Evolutionary conservation across 805 yeast species (phyloP).

Genomic region (Naumovozyma castellii): DNA sequence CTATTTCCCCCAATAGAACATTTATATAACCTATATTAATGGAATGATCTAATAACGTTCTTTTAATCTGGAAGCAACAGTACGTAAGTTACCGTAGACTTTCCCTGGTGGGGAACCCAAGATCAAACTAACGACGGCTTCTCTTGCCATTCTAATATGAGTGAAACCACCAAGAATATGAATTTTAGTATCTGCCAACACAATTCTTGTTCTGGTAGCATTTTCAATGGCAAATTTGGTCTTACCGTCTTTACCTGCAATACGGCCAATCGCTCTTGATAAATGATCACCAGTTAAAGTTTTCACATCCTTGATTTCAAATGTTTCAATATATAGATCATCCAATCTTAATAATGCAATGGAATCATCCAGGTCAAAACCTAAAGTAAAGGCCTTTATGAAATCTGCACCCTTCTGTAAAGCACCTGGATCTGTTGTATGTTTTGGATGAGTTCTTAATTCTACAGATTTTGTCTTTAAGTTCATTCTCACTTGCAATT

Average conservation of each 20-base stretch:
- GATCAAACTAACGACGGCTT: slow-evolving; percentile 87
- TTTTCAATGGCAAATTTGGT: slow-evolving; percentile 97
- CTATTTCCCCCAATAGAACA: background rate
- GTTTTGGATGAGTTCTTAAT: slow-evolving; percentile 65
- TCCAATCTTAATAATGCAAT: slow-evolving; percentile 89
- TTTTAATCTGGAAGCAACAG: slow-evolving; percentile 93
- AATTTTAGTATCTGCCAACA: slow-evolving; percentile 90
- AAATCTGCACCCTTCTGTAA: slow-evolving; percentile 97
- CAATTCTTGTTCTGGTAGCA: slow-evolving; percentile 96
- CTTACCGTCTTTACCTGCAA: slow-evolving; percentile 98
- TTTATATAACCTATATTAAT: too few species aligned
- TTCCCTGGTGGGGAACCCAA: slow-evolving; percentile 98
- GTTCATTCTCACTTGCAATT: slow-evolving; percentile 94
- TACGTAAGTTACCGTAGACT: slow-evolving; percentile 93
- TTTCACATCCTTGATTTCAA: slow-evolving; percentile 94
- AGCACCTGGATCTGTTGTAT: slow-evolving; percentile 86
- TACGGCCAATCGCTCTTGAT: slow-evolving; percentile 97
- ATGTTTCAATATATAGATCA: slow-evolving; percentile 92
- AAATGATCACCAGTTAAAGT: slow-evolving; percentile 92
- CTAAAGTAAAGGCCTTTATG: slow-evolving; percentile 87
- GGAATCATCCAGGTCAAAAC: slow-evolving; percentile 95
- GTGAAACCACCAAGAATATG: slow-evolving; percentile 96
- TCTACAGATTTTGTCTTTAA: slow-evolving; percentile 80
- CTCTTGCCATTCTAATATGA: slow-evolving; percentile 97
- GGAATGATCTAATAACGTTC: slow-evolving; percentile 58